A percentile compares a stretch with the other conserved stretches of the same genome.
phyloP scores from a whole-genome alignment of 2,329 filamentous ascomycete species.

The Cladosporium sphaerospermum region DNA sequence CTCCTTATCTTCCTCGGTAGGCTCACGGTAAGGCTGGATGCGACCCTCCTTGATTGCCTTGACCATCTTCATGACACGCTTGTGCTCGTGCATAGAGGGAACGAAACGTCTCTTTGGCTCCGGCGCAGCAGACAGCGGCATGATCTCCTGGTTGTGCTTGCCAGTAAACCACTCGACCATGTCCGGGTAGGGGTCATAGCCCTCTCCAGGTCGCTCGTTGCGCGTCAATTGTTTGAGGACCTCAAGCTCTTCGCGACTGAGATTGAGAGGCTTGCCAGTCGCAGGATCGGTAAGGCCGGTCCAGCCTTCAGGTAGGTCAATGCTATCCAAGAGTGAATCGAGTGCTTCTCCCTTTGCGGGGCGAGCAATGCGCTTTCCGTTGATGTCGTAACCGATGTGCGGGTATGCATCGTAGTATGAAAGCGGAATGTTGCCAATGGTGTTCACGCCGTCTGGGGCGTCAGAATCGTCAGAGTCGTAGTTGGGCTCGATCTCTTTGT shows the following conservation, averaged over 20 bases:
- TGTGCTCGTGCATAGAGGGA: constrained; percentile 93
- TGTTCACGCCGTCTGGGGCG: constrained; percentile 71
- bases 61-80: constrained; percentile 94
- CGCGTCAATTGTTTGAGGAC: constrained; percentile 81
- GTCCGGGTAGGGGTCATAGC: constrained; percentile 88
- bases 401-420: constrained; percentile 97
- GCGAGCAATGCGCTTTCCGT: constrained; percentile 95
- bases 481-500: constrained; percentile 85
- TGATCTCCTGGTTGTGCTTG: constrained; percentile 72
- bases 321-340: constrained; percentile 89
- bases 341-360: constrained; percentile 90
- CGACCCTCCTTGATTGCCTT: constrained; percentile 90
- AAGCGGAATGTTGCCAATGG: constrained; percentile 89
- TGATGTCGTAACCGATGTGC: constrained; percentile 97
- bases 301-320: constrained; percentile 95
- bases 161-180: constrained; percentile 92
- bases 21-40: constrained; percentile 82
- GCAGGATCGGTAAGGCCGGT: constrained; percentile 90
- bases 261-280: constrained; percentile 84
- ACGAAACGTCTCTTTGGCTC: constrained; percentile 94
- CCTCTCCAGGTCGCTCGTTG: constrained; percentile 80
- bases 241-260: constrained; percentile 82
- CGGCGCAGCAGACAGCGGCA: constrained; percentile 90
- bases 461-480: constrained; percentile 97
- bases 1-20: constrained; percentile 52